Evolutionary conservation across 2,329 filamentous ascomycete species (phyloP), one percentile per base, ranked within the genome.

Genomic region (Aspergillus terreus): DNA sequence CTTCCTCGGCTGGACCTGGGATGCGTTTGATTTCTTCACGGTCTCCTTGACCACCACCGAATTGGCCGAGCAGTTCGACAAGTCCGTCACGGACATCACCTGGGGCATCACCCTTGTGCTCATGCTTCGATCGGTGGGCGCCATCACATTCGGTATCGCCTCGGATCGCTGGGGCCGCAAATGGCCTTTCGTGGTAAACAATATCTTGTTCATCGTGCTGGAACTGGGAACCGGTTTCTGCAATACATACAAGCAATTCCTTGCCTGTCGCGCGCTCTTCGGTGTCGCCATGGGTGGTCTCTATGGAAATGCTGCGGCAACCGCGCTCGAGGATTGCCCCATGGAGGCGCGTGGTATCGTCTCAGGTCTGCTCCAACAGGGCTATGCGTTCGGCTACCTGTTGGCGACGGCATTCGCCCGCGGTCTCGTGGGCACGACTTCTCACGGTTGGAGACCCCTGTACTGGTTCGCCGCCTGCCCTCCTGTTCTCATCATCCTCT

Each of bases 401-500:
- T 74, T 85, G 1, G 82, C 80, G 0, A 78, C 79, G 1, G 78
- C 79, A 9, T 82, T 83, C 61, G 73, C 73, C 1, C 69, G 75
- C 32, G 75, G 60, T 10, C 59, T 78, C 2, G 76, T 78, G 46
- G 75, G 88, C 68, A 94, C 90, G 1, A 92, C 90, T 0, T 69
- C 83, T 1, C 86, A 95, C 65, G 84, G 80, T 47, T 96, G 91
- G 91, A 79, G 91, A 6, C 89, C 90, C 0, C 76, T 95, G 0
- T 95, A 85, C 76, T 96, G 91, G 90, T 95, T 95, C 68, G 90
- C 86, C 11, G 89, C 90, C 5, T 82, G 85, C 35, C 88, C 89
- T 0, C 91, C 91, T 0, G 79, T 91, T 2, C 69, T 95, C 30
- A 86, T 95, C 71, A 95, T 95, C 64, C 63, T 84, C 49, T 90